These are phyloP conservation scores for Nyssa sinensis DNA, from an alignment of 148 eudicot genomes.

Conservation along the genomic window DNA sequence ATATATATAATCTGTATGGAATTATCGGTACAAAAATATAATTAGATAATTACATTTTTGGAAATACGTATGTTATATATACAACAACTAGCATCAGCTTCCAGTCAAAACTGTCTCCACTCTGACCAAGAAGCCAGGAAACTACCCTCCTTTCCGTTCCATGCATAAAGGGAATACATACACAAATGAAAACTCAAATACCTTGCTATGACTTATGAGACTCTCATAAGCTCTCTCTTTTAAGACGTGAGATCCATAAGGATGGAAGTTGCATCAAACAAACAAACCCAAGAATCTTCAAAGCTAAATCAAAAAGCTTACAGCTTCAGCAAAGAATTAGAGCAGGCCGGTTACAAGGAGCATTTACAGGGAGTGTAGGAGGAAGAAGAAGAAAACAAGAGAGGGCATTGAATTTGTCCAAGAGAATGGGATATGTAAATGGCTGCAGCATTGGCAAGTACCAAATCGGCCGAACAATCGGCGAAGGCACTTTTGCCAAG, in stretches of 20 bases:
- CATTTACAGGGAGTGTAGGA: neutral
- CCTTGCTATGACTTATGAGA: too few species aligned
- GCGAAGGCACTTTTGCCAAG: conserved; percentile 66
- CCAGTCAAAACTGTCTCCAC: neutral
- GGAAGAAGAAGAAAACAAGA: neutral
- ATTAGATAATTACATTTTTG: too few species aligned
- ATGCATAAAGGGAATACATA: too few species aligned
- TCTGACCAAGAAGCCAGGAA: too few species aligned
- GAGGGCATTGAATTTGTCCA: neutral
- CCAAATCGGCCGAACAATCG: conserved; percentile 41
- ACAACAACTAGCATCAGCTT: neutral
- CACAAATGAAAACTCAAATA: too few species aligned
- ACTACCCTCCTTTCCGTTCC: too few species aligned
- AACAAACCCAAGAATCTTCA: neutral
- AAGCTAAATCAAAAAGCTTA: neutral
- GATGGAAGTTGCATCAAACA: neutral
- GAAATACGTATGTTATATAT: too few species aligned
- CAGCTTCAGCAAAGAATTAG: too few species aligned
- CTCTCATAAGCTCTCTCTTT: neutral
- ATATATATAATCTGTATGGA: too few species aligned
- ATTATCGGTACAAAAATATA: too few species aligned
- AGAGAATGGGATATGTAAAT: conserved; percentile 32
- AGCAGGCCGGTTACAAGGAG: neutral
- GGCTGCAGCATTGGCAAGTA: conserved; percentile 57
- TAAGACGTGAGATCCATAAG: neutral